Percentiles rank a stretch among this genome's conserved stretches.
Conservation (phyloP, 805 yeast genomes). For the Candida orba region DNA sequence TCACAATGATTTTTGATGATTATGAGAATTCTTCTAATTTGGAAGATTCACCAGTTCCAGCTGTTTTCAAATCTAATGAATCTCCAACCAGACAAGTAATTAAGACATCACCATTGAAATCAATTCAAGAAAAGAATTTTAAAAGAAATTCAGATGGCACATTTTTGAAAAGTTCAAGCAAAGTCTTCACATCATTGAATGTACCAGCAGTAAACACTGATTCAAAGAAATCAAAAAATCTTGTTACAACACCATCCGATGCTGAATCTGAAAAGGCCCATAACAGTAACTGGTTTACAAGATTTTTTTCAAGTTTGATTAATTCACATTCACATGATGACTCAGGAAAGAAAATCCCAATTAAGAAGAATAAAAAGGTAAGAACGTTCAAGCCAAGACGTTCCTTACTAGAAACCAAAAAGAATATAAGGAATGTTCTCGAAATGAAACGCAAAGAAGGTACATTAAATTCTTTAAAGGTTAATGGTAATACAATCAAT, state of each 20-base stretch:
- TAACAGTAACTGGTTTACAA: constrained; percentile 33
- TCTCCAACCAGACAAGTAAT: constrained; percentile 7
- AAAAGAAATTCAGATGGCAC: constrained; percentile 11
- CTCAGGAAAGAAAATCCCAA: constrained; percentile 5
- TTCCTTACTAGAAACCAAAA: constrained; percentile 17
- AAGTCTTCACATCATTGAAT: constrained; percentile 17
- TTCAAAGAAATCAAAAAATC: neutral
- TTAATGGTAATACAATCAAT: constrained; percentile 35
- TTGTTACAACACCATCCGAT: constrained; percentile 1
- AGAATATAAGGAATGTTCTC: constrained; percentile 31
- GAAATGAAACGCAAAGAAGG: constrained; percentile 44
- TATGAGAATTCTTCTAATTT: constrained; percentile 2
- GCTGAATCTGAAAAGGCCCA: constrained; percentile 16
- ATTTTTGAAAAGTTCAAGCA: constrained; percentile 11
- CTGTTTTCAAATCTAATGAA: neutral
- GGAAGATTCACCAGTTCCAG: constrained; percentile 4
- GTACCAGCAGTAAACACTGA: constrained; percentile 7
- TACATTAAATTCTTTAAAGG: constrained; percentile 38
- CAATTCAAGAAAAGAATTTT: constrained; percentile 18
- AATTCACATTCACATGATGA: constrained; percentile 12
- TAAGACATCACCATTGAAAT: constrained; percentile 17
- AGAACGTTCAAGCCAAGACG: constrained; percentile 14
- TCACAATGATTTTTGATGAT: constrained; percentile 23
- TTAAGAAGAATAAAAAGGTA: constrained; percentile 3
- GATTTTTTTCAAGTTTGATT: constrained; percentile 26